Evolutionary conservation across 2,329 filamentous ascomycete species (phyloP), one percentile per base, ranked within the genome.

Genomic region (Penicillium brevicompactum): DNA sequence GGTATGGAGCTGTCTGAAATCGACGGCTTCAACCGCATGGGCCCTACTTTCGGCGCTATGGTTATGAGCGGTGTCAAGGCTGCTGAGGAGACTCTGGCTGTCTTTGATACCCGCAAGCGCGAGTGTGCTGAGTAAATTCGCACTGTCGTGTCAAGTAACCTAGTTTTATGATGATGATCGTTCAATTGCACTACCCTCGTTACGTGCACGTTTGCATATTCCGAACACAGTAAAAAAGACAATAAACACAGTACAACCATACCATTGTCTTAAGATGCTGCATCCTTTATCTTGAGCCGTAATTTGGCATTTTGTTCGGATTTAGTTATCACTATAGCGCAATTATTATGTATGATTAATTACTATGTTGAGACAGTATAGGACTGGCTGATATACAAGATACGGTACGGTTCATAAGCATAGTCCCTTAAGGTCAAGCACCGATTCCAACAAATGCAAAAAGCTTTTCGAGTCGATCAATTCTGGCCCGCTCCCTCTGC

Each of bases 1-100:
- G 92, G 92, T 38, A 97, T 97, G 92, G 92, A 96, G 76, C 80
- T 96, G 63, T 90, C 87, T 56, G 92, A 96, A 76, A 87, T 96
- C 31, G 92, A 96, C 68, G 92, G 91, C 16, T 90, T 91, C 59
- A 95, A 95, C 79, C 85, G 92, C 50, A 96, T 96, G 92, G 92
- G 84, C 2, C 90, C 90, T 38, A 93, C 90, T 1, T 94, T 94
- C 72, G 91, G 91, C 53, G 92, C 92, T 49, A 96, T 96, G 92
- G 90, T 84, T 18, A 82, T 96, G 38, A 88, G 84, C 54, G 92
- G 92, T 63, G 89, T 96, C 69, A 96, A 95, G 83, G 92, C 92
- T 67, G 92, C 92, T 9, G 91, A 96, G 78, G 91, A 93, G 76
- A 89, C 88, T 0, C 78, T 95, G 61, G 84, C 82, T 63, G 82